A percentile compares a stretch with the other conserved stretches of the same genome.
phyloP scores from a whole-genome alignment of 208 protist species.

The Leishmania tarentolae region DNA sequence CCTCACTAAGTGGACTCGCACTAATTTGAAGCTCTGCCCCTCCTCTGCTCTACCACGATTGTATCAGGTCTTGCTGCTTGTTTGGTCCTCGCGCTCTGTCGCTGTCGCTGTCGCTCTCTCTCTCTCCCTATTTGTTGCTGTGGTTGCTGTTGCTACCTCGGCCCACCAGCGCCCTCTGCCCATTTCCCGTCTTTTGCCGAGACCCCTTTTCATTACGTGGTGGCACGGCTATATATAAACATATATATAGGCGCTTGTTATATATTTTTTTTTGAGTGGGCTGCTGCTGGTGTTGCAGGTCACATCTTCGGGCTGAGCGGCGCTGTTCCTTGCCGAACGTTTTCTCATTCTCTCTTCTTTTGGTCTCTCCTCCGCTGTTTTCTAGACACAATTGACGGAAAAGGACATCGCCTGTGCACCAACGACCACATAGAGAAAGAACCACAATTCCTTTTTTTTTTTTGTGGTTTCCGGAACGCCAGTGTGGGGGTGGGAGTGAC shows the following conservation, averaged over 20 bases:
- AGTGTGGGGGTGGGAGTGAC: neutral
- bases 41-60: slow-evolving; percentile 4
- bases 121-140: neutral
- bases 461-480: neutral
- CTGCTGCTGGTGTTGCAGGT: too few relatives aligned
- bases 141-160: neutral
- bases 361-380: neutral
- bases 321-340: neutral
- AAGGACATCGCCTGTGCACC: neutral
- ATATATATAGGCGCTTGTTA: too few relatives aligned
- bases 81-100: neutral
- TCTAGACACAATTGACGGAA: neutral
- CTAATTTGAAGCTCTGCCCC: neutral
- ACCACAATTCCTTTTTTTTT: neutral
- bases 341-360: neutral
- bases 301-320: neutral
- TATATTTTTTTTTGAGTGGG: too few relatives aligned
- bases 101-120: neutral
- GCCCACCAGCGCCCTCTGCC: neutral
- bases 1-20: neutral
- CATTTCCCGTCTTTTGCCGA: neutral
- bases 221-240: neutral
- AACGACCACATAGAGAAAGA: neutral
- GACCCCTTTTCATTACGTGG: too few relatives aligned
- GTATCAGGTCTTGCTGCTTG: neutral